These are phyloP conservation scores for Pseudotsuga menziesii DNA, from an alignment of 75 land plant species.

Conservation along the genomic window DNA sequence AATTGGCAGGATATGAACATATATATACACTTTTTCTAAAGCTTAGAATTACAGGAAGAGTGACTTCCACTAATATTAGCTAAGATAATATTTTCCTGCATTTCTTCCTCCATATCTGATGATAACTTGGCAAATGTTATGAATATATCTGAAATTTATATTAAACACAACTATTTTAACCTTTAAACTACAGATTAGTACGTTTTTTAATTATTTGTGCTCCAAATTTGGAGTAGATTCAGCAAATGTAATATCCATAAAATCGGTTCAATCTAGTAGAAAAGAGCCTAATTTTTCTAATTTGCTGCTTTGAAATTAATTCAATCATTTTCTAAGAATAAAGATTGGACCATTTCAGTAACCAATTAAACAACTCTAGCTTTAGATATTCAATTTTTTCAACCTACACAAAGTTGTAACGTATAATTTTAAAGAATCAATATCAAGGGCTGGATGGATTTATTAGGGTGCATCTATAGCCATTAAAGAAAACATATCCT, in stretches of 20 bases:
- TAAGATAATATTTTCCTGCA: not conserved
- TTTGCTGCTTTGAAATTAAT: too few relatives aligned
- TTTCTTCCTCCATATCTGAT: not conserved
- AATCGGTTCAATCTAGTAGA: not conserved
- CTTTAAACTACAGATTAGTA: not conserved
- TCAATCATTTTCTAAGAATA: too few relatives aligned
- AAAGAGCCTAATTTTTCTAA: too few relatives aligned
- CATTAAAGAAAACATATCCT: not conserved
- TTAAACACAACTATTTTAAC: not conserved
- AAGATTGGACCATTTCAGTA: too few relatives aligned
- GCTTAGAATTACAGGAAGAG: too few relatives aligned
- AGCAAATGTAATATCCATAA: not conserved
- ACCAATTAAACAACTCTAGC: too few relatives aligned
- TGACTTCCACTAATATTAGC: too few relatives aligned
- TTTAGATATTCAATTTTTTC: too few relatives aligned
- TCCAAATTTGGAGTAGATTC: not conserved
- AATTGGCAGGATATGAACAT: not conserved
- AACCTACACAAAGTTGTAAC: too few relatives aligned
- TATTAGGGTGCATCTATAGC: not conserved
- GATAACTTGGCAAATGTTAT: not conserved
- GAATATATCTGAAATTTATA: not conserved
- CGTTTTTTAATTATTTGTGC: not conserved
- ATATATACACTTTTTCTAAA: not conserved
- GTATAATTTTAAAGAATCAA: too few relatives aligned
- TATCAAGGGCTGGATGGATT: not conserved